Base-by-base conservation (phyloP, 805 yeast genomes). In the Barnettozyma californica region DNA sequence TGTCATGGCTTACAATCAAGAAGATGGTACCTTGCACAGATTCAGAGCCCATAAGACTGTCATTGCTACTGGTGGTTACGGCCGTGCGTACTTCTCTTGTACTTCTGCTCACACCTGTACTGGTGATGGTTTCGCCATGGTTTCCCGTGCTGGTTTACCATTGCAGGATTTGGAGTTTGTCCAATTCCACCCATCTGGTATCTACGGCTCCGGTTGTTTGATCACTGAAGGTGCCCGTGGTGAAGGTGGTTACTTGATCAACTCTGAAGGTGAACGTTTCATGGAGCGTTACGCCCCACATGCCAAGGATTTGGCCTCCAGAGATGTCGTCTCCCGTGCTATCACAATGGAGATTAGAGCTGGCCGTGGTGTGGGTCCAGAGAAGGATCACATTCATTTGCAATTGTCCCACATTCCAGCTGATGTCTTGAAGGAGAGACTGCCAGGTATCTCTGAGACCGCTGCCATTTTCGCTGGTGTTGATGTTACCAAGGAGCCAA, bases 181-280 rank as follows among this genome's bases (percentile, higher is more conserved):
- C 54, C 99, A 92, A 75, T 92, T 92, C 89, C 99, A 92, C 73
- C 99, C 99, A 48, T 90, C 98, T 23, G 99, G 99, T 80, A 94
- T 92, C 71, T 92, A 92, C 71, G 99, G 99, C 52, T 89, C 98
- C 37, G 99, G 99, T 57, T 94, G 98, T 78, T 76, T 92, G 76
- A 94, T 94, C 69, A 94, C 99, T 49, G 99, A 94, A 75, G 99
- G 99, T 76, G 96, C 97, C 59, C 87, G 99, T 78, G 99, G 99
- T 80, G 99, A 94, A 78, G 99, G 99, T 82, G 99, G 99, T 56
- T 94, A 81, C 80, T 77, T 92, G 69, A 78, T 92, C 56, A 92
- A 92, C 80, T 81, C 90, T 59, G 96, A 94, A 75, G 99, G 99
- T 79, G 99, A 92, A 77, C 84, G 99, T 72, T 92, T 92, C 72